Base-by-base conservation (phyloP, 805 yeast species). In the Starmerella cellae region DNA sequence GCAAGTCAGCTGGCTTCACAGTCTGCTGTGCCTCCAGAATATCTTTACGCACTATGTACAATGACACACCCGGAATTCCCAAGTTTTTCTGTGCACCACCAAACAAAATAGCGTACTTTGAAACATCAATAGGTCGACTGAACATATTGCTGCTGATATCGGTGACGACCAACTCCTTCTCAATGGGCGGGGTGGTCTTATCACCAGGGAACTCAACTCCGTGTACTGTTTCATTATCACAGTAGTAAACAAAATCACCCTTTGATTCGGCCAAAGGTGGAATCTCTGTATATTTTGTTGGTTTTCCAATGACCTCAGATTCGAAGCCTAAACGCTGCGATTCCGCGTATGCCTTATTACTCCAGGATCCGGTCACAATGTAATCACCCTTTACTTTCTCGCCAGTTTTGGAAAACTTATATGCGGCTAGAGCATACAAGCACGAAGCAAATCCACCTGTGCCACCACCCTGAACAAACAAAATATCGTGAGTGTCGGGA, bases 21-120 rank as follows among this genome's bases (percentile, higher is more conserved):
- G 46, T 48, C 17, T 41, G 35, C 39, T 47, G 52, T 11, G 52
- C 48, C 22, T 76, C 80, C 22, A 91, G 64, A 42, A 91, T 69
- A 1, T 77, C 58, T 60, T 85, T 88, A 63, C 82, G 84, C 62
- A 87, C 78, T 55, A 91, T 88, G 61, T 85, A 88, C 48, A 91
- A 70, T 14, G 96, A 80, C 50, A 91, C 74, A 30, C 99, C 98
- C 9, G 99, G 96, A 57, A 91, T 67, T 42, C 99, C 98, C 58
- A 91, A 84, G 61, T 91, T 91, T 65, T 91, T 91, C 65, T 91
- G 99, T 22, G 97, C 99, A 49, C 99, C 99, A 17, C 95, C 98
- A 74, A 87, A 77, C 48, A 91, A 78, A 22, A 85, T 66, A 39
- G 95, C 97, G 58, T 74, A 88, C 61, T 82, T 78, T 43, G 82